Base-by-base conservation (phyloP, 176 grass and related monocot species). In the Saccharum officinarum region DNA sequence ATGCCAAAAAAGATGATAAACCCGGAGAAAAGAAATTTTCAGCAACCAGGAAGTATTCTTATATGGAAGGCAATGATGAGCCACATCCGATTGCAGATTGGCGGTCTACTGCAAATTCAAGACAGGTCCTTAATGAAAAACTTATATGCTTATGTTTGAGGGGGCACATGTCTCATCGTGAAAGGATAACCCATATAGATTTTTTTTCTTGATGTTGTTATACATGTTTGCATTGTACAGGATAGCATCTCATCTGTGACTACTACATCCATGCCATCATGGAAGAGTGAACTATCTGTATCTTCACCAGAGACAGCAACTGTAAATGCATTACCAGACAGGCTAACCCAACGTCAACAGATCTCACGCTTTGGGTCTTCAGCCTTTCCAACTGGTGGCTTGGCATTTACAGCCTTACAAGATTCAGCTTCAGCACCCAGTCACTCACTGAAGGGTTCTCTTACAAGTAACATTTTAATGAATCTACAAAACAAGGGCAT, bases 401-500 rank as follows among this genome's bases (percentile, higher is more conserved):
- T 89, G 11, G 61, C 81, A 49, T 94, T 92, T 84, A 36, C 89
- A 87, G 88, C 88, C 34, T 81, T 84, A 40, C 81, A 89, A 76
- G 93, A 96, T 90, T 88, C 92, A 66, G 67, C 90, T 57, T 91
- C 92, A 65, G 57, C 83, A 37, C 39, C 71, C 46, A 83, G 69
- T 75, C 76, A 86, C 52, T 85, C 88, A 61, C 18, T 73, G 57
- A 99, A 89, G 79, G 90, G 79, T 65, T 92, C 97, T 86, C 79
- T 88, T 28, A 84, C 92, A 77, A 92, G 79, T 81, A 86, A 83
- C 50, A 67, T 83, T 86, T 76, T 91, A 76, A 86, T 84, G 59
- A 94, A 97, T 69, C 77, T 92, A 82, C 92, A 95, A 80, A 96
- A 81, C 75, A 96, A 96, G 90, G 84, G 78, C 77, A 78, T 78